These are phyloP conservation scores for Cajanus cajan DNA, from an alignment of 306 rosid genomes.

Conservation along the genomic window DNA sequence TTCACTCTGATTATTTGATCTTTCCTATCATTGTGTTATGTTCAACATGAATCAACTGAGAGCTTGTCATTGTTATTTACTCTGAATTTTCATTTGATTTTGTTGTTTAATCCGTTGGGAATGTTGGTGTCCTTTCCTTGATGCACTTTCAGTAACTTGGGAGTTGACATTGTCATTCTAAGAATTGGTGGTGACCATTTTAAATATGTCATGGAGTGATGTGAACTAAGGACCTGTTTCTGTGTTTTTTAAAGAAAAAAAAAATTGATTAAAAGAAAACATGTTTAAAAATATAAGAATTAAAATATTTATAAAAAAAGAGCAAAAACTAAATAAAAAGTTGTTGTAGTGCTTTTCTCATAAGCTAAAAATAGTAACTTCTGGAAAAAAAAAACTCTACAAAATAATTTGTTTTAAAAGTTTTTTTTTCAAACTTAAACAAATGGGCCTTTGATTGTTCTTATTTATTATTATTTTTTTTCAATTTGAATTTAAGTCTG, in stretches of 20 bases:
- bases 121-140: slow-evolving; percentile 13
- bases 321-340: neutral
- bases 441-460: neutral
- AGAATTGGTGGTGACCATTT: slow-evolving; percentile 7
- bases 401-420: neutral
- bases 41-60: slow-evolving; percentile 19
- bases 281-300: neutral
- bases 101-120: neutral
- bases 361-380: neutral
- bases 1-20: slow-evolving; percentile 15
- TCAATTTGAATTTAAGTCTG: neutral
- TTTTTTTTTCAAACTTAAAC: neutral
- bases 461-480: neutral
- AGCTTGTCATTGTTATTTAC: slow-evolving; percentile 6
- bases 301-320: neutral
- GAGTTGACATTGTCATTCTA: neutral
- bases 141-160: neutral
- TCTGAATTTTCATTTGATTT: neutral
- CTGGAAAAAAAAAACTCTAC: neutral
- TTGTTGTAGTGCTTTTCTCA: neutral
- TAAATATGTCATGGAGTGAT: slow-evolving; percentile 6
- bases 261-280: neutral
- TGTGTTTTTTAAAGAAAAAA: neutral
- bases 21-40: slow-evolving; percentile 1
- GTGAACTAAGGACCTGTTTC: neutral